These are phyloP conservation scores for Croton laevigatus DNA, from an alignment of 441 rosid species.

Conservation along the genomic window DNA sequence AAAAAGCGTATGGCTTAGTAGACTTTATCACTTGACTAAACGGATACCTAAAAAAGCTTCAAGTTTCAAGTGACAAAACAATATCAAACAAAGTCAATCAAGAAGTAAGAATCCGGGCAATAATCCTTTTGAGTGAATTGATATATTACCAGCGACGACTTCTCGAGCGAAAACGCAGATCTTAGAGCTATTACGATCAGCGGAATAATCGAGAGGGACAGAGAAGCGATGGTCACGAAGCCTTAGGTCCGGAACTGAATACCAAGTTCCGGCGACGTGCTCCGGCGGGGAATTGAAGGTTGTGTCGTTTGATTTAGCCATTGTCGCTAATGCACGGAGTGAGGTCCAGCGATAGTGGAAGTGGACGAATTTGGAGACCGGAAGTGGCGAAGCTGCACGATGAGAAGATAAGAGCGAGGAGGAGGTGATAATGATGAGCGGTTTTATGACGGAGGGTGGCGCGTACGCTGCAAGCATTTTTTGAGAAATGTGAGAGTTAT, in stretches of 20 bases:
- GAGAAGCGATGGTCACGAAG: slow-evolving; percentile 76
- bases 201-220: slow-evolving; percentile 74
- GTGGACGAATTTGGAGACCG: slow-evolving; percentile 11
- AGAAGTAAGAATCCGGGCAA: background rate
- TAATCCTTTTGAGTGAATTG: background rate
- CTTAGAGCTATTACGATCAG: slow-evolving; percentile 34
- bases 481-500: background rate
- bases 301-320: slow-evolving; percentile 36
- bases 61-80: background rate
- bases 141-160: slow-evolving; percentile 66
- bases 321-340: slow-evolving; percentile 26
- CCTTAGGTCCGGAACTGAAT: slow-evolving; percentile 76
- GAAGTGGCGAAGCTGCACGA: slow-evolving; percentile 18
- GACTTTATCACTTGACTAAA: background rate
- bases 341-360: slow-evolving; percentile 27
- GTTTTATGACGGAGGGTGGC: slow-evolving; percentile 26
- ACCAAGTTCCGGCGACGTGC: slow-evolving; percentile 64
- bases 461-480: slow-evolving; percentile 38
- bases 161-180: slow-evolving; percentile 84
- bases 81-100: background rate
- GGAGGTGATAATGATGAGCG: slow-evolving; percentile 16
- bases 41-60: background rate
- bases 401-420: slow-evolving; percentile 4
- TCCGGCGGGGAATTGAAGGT: slow-evolving; percentile 31
- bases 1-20: background rate